A percentile compares a stretch with the other conserved stretches of the same genome.
phyloP scores from a whole-genome alignment of 345 rosid genomes.

The Corymbia maculata region DNA sequence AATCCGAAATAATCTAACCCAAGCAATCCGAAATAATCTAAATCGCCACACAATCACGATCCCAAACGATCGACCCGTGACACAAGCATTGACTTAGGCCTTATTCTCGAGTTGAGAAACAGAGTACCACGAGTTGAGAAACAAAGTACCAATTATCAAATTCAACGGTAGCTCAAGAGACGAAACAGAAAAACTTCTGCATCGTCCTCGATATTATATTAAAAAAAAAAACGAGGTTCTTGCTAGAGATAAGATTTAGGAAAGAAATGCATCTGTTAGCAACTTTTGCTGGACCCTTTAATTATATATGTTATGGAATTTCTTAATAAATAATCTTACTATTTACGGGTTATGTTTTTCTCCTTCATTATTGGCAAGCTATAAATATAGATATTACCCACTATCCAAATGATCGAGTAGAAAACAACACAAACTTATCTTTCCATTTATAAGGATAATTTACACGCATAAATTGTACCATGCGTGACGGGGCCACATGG shows the following conservation, averaged over 20 bases:
- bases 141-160: background rate
- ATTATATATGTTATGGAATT: background rate
- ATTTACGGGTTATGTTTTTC: background rate
- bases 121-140: too few species aligned
- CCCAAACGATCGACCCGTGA: too few species aligned
- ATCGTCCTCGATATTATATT: background rate
- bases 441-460: background rate
- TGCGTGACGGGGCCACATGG: background rate
- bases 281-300: background rate
- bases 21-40: too few species aligned
- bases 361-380: background rate
- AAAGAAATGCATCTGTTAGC: background rate
- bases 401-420: fast-evolving
- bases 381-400: background rate
- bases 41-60: too few species aligned
- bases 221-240: background rate
- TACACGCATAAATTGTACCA: background rate
- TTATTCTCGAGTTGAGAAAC: background rate
- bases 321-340: background rate
- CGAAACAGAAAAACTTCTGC: background rate
- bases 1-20: too few species aligned
- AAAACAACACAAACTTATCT: fast-evolving
- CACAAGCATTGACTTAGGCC: background rate
- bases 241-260: background rate
- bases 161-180: background rate